phyloP scores from a whole-genome alignment of 2,329 filamentous ascomycete genomes.

The Daldinia eschscholtzii region DNA sequence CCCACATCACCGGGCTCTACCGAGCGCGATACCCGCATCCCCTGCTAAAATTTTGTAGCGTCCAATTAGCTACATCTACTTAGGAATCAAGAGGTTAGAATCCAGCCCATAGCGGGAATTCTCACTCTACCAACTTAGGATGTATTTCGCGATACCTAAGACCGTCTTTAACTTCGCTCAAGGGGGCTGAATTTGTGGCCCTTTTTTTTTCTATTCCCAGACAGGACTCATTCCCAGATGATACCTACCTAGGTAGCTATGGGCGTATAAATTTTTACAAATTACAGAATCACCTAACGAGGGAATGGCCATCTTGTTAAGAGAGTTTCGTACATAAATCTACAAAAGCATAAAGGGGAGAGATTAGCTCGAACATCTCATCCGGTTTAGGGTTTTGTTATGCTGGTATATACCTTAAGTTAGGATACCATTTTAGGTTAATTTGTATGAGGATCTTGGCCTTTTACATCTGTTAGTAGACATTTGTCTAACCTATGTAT shows the following conservation, averaged over 20 bases:
- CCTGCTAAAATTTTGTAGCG: background rate
- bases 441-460: background rate
- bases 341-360: background rate
- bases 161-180: background rate
- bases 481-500: background rate
- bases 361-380: background rate
- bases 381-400: background rate
- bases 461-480: background rate
- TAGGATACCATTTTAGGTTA: background rate
- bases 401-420: background rate
- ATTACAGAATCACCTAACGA: background rate
- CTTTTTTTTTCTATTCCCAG: background rate
- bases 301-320: background rate
- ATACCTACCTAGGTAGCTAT: background rate
- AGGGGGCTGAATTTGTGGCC: background rate
- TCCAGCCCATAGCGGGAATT: background rate
- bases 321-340: background rate
- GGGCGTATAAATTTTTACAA: background rate
- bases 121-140: background rate
- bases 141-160: background rate
- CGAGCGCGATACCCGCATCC: background rate
- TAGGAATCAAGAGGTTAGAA: background rate
- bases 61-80: background rate
- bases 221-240: no score
- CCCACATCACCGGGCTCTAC: background rate